Base-by-base conservation (phyloP, 1,284 basidiomycete species). In the Fomitopsis pinicola region DNA sequence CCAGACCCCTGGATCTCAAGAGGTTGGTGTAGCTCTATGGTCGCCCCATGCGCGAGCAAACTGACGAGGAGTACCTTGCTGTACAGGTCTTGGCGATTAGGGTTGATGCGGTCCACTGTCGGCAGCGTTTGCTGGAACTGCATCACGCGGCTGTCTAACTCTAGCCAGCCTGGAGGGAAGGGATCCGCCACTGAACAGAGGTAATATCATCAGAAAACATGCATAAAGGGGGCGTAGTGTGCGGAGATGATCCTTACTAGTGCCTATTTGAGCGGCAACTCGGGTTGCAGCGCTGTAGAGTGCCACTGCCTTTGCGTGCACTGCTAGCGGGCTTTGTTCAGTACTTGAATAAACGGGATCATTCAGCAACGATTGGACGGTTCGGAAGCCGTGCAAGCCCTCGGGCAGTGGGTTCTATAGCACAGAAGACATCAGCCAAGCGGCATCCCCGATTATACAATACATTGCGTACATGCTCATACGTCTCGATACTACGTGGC, bases 281-380 rank as follows among this genome's bases (percentile, higher is more conserved):
- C 66, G 62, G 8, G 70, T 66, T 3, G 77, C 75, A 42, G 73
- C 65, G 46, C 76, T 75, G 44, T 76, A 68, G 1, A 78, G 59
- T 14, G 75, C 67, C 1, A 73, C 69, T 0, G 76, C 74, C 63
- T 79, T 79, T 5, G 72, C 67, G n/a, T 72, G 70, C n/a, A 75
- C 60, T 1, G 74, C 72, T 6, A 71, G 66, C 3, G 66, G 52
- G 36, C n/a, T 26, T 1, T 54, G 52, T 38, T 33, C 52, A 1
- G 28, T 30, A 33, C 6, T 10, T 15, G 35, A 38, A 17, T 19
- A 40, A 9, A 36, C 12, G 55, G 58, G 54, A 12, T 65, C 66
- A 26, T 62, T 57, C 48, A 68, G 59, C 55, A 68, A 71, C 19
- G 60, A 66, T 56, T 62, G 58, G 3, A 70, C 65, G 2, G 67